Evolutionary conservation across 2,329 filamentous ascomycete genomes (phyloP).

Genomic region (Pyricularia pennisetigena): DNA sequence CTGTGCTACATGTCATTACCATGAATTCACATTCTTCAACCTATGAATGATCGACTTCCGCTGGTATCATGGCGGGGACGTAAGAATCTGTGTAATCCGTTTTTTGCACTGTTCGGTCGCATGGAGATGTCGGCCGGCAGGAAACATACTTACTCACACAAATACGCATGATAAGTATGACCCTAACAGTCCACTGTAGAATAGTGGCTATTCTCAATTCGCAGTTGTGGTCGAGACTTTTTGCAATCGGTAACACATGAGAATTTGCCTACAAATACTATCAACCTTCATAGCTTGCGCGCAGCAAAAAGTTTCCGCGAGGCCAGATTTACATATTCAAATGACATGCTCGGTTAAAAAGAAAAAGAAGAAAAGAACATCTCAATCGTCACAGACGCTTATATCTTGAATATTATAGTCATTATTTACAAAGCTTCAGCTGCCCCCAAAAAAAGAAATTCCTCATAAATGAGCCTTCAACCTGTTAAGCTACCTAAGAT

Average conservation of each 20-base stretch:
- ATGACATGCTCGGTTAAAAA: background rate
- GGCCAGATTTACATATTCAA: background rate
- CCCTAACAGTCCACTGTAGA: background rate
- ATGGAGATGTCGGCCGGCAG: background rate
- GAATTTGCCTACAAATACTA: background rate
- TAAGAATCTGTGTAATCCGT: background rate
- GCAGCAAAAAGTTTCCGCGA: background rate
- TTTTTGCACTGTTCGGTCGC: background rate
- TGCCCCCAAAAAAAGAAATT: background rate
- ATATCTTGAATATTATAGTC: background rate
- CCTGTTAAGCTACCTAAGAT: background rate
- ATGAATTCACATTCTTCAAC: background rate
- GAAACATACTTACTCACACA: background rate
- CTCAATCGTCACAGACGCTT: background rate
- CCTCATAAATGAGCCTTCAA: background rate
- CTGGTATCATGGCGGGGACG: background rate
- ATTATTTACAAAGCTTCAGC: background rate
- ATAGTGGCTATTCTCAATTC: background rate
- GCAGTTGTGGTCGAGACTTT: background rate
- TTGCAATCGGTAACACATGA: background rate
- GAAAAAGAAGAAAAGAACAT: too few species aligned
- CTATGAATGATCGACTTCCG: background rate
- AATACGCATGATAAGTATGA: background rate
- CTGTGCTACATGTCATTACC: background rate
- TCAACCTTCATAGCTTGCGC: background rate